Evolutionary conservation across 2,329 filamentous ascomycete species (phyloP), one percentile per base, ranked within the genome.

Genomic region (Atkinsonella hypoxylon): DNA sequence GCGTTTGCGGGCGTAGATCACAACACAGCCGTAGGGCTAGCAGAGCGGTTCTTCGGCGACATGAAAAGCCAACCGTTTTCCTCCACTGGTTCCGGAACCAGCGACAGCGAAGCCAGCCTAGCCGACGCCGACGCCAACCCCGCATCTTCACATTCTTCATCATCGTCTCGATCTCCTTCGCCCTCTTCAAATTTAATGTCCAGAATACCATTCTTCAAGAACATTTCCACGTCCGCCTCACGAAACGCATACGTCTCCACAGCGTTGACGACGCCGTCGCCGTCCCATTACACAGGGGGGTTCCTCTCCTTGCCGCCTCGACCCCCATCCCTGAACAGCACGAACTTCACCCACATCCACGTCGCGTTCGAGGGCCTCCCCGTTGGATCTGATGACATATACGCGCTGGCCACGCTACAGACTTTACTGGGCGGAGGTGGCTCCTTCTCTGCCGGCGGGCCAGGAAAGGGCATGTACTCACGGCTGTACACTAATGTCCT

Each of bases 381-480:
- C 48, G 93, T 98, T 62, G 83, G 81, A 20, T 91, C 87, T 2
- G 82, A 88, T 12, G 91, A 97, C 65, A 96, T 98, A 61, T 98
- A 97, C 70, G 90, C 93, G 17, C 82, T 97, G 43, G 93, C 93
- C 7, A 95, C 91, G 0, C 77, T 98, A 1, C 94, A 97, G 69
- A 97, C 89, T 1, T 84, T 98, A 10, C 87, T 98, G 34, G 93
- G 93, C 52, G 93, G 93, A 45, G 93, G 93, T 46, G 93, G 93
- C 22, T 96, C 90, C 51, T 98, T 98, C 73, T 95, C 88, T 15
- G 93, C 93, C 49, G 93, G 93, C 60, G 93, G 93, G 0, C 93
- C 93, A 4, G 93, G 93, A 49, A 98, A 98, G 74, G 93, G 93
- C 66, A 98, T 98, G 93, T 97, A 97, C 75, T 95, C 88, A 38